These are phyloP conservation scores for Sisymbrium altissimum DNA, from an alignment of 345 rosid genomes.

Conservation along the genomic window DNA sequence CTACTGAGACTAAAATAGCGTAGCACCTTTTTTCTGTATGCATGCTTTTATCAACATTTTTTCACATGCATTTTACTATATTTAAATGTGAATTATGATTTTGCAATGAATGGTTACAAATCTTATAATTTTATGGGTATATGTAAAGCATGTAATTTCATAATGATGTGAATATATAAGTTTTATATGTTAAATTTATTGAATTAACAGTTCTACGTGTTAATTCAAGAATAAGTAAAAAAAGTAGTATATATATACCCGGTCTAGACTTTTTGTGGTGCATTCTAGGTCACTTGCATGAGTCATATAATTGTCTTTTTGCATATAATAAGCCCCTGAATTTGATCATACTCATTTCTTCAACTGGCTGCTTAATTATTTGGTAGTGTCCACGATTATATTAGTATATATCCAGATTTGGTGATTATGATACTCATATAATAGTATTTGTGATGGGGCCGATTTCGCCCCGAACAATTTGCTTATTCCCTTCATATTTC, in stretches of 20 bases:
- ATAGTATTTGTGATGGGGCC: background rate
- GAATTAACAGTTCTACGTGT: background rate
- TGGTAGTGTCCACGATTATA: conserved; percentile 6
- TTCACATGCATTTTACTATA: too few species aligned
- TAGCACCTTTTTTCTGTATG: too few species aligned
- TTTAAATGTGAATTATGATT: too few species aligned
- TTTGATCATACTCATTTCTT: conserved; percentile 1
- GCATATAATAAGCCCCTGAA: conserved; percentile 3
- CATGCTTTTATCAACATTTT: too few species aligned
- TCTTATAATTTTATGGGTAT: too few species aligned
- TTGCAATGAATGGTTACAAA: too few species aligned
- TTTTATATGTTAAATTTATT: background rate
- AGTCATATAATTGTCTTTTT: background rate
- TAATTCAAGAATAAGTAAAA: background rate
- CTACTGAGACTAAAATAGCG: too few species aligned
- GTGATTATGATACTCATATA: conserved; percentile 18
- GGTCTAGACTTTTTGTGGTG: too few species aligned
- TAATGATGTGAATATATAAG: too few species aligned
- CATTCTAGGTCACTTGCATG: too few species aligned
- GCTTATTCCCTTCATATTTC: background rate
- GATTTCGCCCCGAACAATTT: background rate
- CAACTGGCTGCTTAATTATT: conserved; percentile 23
- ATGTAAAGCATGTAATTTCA: too few species aligned
- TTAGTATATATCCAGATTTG: background rate
- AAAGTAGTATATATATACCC: too few species aligned